Conservation (phyloP, 2,329 filamentous ascomycete species). For the Phyllosticta capitalensis region DNA sequence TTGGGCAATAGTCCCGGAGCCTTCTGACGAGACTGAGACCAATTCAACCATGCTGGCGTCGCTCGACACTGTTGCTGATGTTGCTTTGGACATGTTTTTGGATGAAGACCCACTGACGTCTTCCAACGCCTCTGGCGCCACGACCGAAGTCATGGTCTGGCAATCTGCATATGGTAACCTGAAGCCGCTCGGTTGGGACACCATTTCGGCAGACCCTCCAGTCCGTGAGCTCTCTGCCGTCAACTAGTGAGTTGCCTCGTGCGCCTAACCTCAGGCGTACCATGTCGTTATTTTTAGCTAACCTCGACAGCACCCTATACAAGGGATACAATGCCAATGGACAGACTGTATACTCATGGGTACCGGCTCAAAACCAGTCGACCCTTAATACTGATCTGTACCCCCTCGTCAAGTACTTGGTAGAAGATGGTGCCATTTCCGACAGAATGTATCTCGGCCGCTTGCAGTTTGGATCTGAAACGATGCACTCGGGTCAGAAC, state of each 20-base stretch:
- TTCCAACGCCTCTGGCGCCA: constrained; percentile 3
- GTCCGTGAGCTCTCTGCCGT: constrained; percentile 4
- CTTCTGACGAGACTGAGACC: neutral
- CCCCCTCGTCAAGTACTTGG: constrained; percentile 9
- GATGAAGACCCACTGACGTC: constrained; percentile 5
- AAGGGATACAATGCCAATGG: constrained; percentile 8
- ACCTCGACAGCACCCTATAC: constrained; percentile 7
- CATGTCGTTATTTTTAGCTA: neutral
- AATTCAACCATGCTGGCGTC: constrained; percentile 1
- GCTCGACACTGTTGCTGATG: constrained; percentile 8
- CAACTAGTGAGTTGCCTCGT: constrained; percentile 5
- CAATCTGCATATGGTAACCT: constrained; percentile 8
- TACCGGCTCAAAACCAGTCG: constrained; percentile 3
- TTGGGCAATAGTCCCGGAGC: constrained; percentile 8
- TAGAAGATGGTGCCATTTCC: neutral
- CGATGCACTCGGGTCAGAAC: constrained; percentile 1
- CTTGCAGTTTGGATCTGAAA: constrained; percentile 12
- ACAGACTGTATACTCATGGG: constrained; percentile 11
- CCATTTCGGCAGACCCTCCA: neutral
- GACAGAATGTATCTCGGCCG: constrained; percentile 7
- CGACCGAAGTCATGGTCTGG: constrained; percentile 12
- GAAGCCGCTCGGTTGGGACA: constrained; percentile 7
- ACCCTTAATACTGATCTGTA: constrained; percentile 5
- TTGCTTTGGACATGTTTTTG: constrained; percentile 11
- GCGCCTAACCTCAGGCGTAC: neutral